Percentiles rank a stretch among this genome's conserved stretches.
These are phyloP conservation scores for Funneliformis caledonium DNA, from an alignment of 371 early-diverging fungal genomes.

Conservation along the genomic window DNA sequence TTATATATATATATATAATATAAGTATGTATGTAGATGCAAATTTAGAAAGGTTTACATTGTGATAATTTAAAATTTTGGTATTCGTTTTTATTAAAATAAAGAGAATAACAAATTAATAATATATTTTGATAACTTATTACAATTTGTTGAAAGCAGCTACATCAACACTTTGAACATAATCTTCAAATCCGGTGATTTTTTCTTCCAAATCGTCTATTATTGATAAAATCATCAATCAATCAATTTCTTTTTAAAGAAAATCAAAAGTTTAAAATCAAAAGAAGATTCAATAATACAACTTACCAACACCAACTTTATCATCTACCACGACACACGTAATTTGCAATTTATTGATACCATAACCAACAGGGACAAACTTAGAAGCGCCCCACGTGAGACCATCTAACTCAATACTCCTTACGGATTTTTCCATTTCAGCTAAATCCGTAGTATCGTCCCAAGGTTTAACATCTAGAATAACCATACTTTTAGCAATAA, in stretches of 20 bases:
- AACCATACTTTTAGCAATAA: conserved; percentile 91
- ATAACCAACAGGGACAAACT: conserved; percentile 85
- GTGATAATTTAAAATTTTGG: background rate
- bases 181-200: conserved; percentile 82
- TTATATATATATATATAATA: too few relatives aligned
- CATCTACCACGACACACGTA: conserved; percentile 93
- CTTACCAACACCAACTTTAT: conserved; percentile 63
- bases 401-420: conserved; percentile 84
- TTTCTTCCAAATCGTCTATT: conserved; percentile 81
- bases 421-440: conserved; percentile 75
- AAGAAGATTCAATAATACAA: background rate
- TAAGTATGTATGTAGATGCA: too few relatives aligned
- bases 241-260: background rate
- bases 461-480: conserved; percentile 96
- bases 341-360: conserved; percentile 96
- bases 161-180: conserved; percentile 93
- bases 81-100: background rate
- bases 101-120: background rate
- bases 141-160: conserved; percentile 93
- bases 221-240: background rate
- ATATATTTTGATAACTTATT: conserved; percentile 46
- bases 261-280: background rate
- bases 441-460: conserved; percentile 95
- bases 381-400: conserved; percentile 86
- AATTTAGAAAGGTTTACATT: too few relatives aligned